Evolutionary conservation across 495 filamentous ascomycete genomes (phyloP).

Genomic region (Xylaria longipes): DNA sequence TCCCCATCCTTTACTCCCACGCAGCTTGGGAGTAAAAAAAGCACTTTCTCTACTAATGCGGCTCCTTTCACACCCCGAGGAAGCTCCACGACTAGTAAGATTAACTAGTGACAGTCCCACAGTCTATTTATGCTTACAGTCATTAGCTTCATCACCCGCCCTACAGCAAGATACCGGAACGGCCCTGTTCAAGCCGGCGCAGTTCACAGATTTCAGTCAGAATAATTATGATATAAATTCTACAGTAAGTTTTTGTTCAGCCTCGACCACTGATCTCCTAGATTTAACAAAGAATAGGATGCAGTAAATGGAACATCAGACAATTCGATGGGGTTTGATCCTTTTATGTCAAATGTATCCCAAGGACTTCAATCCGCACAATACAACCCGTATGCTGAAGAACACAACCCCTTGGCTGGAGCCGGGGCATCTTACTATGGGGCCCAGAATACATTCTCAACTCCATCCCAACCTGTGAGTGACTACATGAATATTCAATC

Average conservation of each 20-base stretch:
- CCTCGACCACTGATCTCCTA: not conserved
- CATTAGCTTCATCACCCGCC: constrained; percentile 45
- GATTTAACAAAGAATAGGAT: constrained; percentile 31
- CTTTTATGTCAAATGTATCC: constrained; percentile 64
- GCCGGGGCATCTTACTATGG: constrained; percentile 60
- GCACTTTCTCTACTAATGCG: constrained; percentile 80
- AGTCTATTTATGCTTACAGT: constrained; percentile 33
- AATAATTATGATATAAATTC: constrained; percentile 71
- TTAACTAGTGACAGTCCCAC: not conserved
- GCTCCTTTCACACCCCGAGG: constrained; percentile 84
- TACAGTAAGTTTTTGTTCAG: constrained; percentile 57
- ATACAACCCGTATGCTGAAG: constrained; percentile 72
- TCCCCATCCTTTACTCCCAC: constrained; percentile 93
- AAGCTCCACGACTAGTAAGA: constrained; percentile 39
- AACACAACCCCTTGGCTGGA: constrained; percentile 53
- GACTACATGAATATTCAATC: constrained; percentile 1
- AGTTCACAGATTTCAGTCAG: constrained; percentile 83
- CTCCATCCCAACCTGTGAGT: constrained; percentile 71
- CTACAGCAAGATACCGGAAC: constrained; percentile 46
- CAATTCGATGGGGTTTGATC: constrained; percentile 56
- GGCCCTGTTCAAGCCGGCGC: constrained; percentile 56
- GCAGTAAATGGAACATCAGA: constrained; percentile 38
- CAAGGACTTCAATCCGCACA: constrained; percentile 60
- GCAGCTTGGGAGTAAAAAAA: constrained; percentile 60
- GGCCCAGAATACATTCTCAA: constrained; percentile 48